Conservation (phyloP, 169 alveolate genomes). For the Eimeria acervulina region DNA sequence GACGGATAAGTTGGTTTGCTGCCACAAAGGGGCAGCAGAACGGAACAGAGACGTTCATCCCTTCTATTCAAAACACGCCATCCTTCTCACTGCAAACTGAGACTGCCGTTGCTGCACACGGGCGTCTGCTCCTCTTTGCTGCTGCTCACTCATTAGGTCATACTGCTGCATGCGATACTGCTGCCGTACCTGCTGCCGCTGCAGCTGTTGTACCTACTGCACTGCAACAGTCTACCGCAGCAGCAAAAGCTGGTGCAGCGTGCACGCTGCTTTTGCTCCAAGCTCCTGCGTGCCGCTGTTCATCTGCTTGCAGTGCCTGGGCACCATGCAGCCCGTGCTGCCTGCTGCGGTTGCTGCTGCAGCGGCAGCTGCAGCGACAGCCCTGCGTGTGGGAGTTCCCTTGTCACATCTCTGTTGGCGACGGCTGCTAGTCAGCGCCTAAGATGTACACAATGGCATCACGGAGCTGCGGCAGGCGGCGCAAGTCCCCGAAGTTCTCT, state of each 20-base stretch:
- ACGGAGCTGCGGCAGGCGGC: slow-evolving; percentile 69
- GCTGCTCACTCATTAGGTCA: slow-evolving; percentile 20
- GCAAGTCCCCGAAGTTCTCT: slow-evolving; percentile 61
- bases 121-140: slow-evolving; percentile 28
- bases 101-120: slow-evolving; percentile 43
- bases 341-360: slow-evolving; percentile 27
- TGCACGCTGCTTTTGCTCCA: neutral
- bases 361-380: slow-evolving; percentile 7
- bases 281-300: slow-evolving; percentile 29
- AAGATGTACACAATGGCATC: slow-evolving; percentile 69
- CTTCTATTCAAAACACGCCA: slow-evolving; percentile 29
- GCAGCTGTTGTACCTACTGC: slow-evolving; percentile 17
- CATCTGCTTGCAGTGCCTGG: slow-evolving; percentile 16
- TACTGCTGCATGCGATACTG: slow-evolving; percentile 49
- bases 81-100: slow-evolving; percentile 47
- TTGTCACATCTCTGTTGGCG: neutral
- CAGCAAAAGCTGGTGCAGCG: neutral
- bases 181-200: slow-evolving; percentile 61
- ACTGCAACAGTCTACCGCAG: slow-evolving; percentile 47
- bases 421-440: slow-evolving; percentile 53
- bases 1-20: slow-evolving; percentile 48
- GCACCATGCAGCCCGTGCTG: slow-evolving; percentile 35
- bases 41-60: slow-evolving; percentile 55
- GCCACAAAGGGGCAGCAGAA: slow-evolving; percentile 43
- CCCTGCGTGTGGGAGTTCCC: slow-evolving; percentile 24